phyloP scores from a whole-genome alignment of 176 grass and related monocot genomes.

The Chloris gayana region DNA sequence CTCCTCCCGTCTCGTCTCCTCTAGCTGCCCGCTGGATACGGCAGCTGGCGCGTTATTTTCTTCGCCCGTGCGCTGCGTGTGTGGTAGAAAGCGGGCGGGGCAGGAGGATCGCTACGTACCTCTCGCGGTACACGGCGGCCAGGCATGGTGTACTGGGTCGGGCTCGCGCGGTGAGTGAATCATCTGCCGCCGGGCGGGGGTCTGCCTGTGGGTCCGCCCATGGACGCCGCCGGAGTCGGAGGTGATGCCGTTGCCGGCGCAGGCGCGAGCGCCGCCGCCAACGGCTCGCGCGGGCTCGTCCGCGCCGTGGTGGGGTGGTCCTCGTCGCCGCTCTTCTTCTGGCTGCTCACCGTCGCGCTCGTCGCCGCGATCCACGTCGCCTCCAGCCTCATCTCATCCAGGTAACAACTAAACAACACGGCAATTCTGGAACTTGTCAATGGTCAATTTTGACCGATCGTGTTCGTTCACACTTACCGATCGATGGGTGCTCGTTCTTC shows the following conservation, averaged over 20 bases:
- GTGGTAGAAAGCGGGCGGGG: conserved; percentile 14
- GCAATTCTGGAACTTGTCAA: not conserved
- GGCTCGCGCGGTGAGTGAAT: not conserved
- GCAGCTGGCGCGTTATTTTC: conserved; percentile 51
- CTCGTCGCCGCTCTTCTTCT: conserved; percentile 42
- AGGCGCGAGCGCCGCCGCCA: not conserved
- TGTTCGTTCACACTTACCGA: not conserved
- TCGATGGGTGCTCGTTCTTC: not conserved
- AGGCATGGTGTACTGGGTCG: not conserved
- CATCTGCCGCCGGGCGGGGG: not conserved
- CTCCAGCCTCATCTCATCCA: conserved; percentile 27
- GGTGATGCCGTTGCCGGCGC: not conserved
- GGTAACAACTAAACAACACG: conserved; percentile 8
- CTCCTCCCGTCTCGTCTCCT: not conserved
- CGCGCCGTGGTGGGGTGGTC: conserved; percentile 28
- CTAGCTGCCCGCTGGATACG: conserved; percentile 1
- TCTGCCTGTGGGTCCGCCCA: not conserved
- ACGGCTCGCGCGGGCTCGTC: conserved; percentile 17
- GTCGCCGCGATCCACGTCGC: conserved; percentile 52
- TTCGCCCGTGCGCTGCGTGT: not conserved
- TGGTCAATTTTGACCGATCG: conserved; percentile 8
- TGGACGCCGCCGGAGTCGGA: conserved; percentile 30
- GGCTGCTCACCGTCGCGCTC: conserved; percentile 57
- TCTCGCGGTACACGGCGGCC: not conserved
- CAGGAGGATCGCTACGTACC: conserved; percentile 29